phyloP scores from a whole-genome alignment of 2,329 filamentous ascomycete genomes.

The Penicillium digitatum region DNA sequence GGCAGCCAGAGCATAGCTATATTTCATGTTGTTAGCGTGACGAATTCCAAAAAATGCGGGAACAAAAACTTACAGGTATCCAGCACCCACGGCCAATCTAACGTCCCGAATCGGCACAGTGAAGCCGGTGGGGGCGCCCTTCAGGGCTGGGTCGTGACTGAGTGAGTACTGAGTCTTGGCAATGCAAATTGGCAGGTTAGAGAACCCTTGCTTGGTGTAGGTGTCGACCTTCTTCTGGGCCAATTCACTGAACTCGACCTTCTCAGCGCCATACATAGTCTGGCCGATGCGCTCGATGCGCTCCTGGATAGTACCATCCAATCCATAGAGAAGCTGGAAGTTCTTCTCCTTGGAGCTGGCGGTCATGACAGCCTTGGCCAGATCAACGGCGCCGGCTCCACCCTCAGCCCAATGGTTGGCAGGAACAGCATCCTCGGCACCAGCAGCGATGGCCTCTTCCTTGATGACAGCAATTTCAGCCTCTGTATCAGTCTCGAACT shows the following conservation, averaged over 20 bases:
- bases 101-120: slow-evolving; percentile 93
- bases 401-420: slow-evolving; percentile 97
- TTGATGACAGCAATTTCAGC: slow-evolving; percentile 85
- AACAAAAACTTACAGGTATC: slow-evolving; percentile 66
- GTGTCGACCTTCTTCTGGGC: slow-evolving; percentile 95
- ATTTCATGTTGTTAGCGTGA: slow-evolving; percentile 13
- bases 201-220: slow-evolving; percentile 87
- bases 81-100: slow-evolving; percentile 86
- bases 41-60: slow-evolving; percentile 33
- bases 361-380: slow-evolving; percentile 80
- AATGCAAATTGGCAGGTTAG: slow-evolving; percentile 89
- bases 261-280: slow-evolving; percentile 88
- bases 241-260: slow-evolving; percentile 87
- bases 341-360: slow-evolving; percentile 79
- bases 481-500: slow-evolving; percentile 88
- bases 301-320: slow-evolving; percentile 75
- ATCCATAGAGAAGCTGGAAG: slow-evolving; percentile 80
- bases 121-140: slow-evolving; percentile 92
- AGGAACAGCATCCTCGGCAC: slow-evolving; percentile 87
- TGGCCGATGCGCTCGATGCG: slow-evolving; percentile 87
- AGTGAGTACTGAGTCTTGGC: slow-evolving; percentile 98
- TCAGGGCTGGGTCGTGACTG: slow-evolving; percentile 85
- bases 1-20: slow-evolving; percentile 82
- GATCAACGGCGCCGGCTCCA: slow-evolving; percentile 80
- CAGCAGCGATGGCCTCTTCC: slow-evolving; percentile 85